These are phyloP conservation scores for Fusarium nygamai DNA, from an alignment of 2,329 filamentous ascomycete species.

Conservation along the genomic window DNA sequence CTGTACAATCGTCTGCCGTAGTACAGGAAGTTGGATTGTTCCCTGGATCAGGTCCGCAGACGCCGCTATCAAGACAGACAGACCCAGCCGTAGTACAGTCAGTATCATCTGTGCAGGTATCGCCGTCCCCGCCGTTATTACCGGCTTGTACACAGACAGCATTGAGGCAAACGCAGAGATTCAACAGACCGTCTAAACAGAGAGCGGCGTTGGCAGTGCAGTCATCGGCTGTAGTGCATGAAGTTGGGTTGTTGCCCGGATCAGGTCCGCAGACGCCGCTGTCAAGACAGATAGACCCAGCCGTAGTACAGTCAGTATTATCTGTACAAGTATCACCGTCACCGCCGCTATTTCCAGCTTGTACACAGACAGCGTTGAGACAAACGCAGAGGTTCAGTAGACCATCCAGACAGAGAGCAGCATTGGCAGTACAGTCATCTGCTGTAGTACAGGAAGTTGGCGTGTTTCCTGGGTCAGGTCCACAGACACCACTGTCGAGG, in stretches of 20 bases:
- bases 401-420: not conserved
- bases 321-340: not conserved
- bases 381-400: not conserved
- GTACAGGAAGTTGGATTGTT: not conserved
- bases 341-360: not conserved
- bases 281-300: not conserved
- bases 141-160: not conserved
- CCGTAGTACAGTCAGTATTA: not conserved
- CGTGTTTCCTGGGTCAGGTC: not conserved
- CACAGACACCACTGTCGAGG: not conserved
- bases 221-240: not conserved
- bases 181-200: accelerated
- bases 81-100: not conserved
- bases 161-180: not conserved
- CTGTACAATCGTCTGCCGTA: not conserved
- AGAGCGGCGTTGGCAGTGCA: not conserved
- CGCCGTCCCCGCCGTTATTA: not conserved
- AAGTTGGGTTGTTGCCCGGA: not conserved
- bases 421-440: not conserved
- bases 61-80: not conserved
- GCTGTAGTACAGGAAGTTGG: not conserved
- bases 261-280: not conserved
- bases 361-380: not conserved
- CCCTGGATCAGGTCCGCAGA: not conserved
- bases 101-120: not conserved